These are phyloP conservation scores for Isatis tinctoria DNA, from an alignment of 345 rosid species.

Conservation along the genomic window DNA sequence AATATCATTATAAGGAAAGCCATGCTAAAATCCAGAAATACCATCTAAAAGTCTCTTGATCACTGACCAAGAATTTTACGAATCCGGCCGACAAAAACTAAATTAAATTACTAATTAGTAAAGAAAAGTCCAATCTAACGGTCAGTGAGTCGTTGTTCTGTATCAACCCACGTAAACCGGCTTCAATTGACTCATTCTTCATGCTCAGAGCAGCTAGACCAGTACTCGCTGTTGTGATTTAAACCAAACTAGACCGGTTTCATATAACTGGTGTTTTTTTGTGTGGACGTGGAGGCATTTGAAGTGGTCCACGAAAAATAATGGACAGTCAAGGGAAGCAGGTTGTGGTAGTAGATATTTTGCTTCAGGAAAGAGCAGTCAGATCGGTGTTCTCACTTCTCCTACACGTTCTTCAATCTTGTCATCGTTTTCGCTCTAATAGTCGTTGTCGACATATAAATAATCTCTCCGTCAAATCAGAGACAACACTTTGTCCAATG, in stretches of 20 bases:
- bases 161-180: background rate
- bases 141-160: background rate
- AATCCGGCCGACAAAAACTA: background rate
- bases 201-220: background rate
- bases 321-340: conserved; percentile 7
- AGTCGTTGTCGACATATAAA: background rate
- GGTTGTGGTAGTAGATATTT: conserved; percentile 10
- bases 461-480: background rate
- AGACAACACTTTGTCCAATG: background rate
- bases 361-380: background rate
- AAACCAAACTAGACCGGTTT: conserved; percentile 5
- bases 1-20: background rate
- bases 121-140: background rate
- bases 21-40: background rate
- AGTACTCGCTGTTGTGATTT: background rate
- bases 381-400: background rate
- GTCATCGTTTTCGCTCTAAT: background rate
- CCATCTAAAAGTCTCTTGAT: background rate
- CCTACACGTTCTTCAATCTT: background rate
- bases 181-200: background rate
- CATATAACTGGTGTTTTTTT: background rate
- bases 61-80: background rate
- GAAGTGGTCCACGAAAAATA: conserved; percentile 13
- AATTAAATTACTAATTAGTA: background rate
- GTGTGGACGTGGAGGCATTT: background rate